phyloP scores from a whole-genome alignment of 495 filamentous ascomycete species.

The Rhizodiscina lignyota region DNA sequence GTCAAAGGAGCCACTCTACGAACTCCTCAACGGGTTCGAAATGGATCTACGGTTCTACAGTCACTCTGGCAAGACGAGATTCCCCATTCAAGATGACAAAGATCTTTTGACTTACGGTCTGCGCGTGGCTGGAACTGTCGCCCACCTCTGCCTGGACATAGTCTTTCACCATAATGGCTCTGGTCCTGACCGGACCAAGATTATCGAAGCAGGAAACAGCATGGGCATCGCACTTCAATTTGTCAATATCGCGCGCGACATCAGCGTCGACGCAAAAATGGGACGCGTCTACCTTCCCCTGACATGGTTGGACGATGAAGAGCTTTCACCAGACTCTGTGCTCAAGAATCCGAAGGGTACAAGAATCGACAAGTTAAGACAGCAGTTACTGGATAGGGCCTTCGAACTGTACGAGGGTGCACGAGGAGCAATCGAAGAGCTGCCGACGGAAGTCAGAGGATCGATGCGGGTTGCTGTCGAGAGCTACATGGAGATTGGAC shows the following conservation, averaged over 20 bases:
- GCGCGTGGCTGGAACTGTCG: conserved; percentile 51
- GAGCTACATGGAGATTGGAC: conserved; percentile 59
- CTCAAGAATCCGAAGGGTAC: conserved; percentile 26
- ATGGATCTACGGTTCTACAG: too few relatives aligned
- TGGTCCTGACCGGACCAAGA: conserved; percentile 4
- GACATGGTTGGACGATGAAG: conserved; percentile 38
- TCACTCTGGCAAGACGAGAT: too few relatives aligned
- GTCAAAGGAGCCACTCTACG: too few relatives aligned
- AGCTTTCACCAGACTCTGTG: conserved; percentile 33
- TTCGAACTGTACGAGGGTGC: conserved; percentile 34
- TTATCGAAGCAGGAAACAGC: conserved; percentile 29
- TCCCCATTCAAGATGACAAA: conserved; percentile 35
- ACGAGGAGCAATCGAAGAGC: conserved; percentile 31
- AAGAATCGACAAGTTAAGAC: conserved; percentile 29
- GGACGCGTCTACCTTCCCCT: conserved; percentile 46
- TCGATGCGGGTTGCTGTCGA: conserved; percentile 51
- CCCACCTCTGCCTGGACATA: conserved; percentile 43
- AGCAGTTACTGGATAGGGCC: conserved; percentile 35
- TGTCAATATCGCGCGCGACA: conserved; percentile 56
- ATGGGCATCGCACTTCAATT: conserved; percentile 58
- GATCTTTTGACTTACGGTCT: conserved; percentile 40
- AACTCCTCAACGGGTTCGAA: too few relatives aligned
- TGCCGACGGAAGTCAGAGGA: conserved; percentile 37
- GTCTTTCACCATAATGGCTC: conserved; percentile 33
- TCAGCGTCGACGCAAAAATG: conserved; percentile 40